Evolutionary conservation across 331 rosid species (phyloP), one percentile per base, ranked within the genome.

Genomic region (Dryas integrifolia): DNA sequence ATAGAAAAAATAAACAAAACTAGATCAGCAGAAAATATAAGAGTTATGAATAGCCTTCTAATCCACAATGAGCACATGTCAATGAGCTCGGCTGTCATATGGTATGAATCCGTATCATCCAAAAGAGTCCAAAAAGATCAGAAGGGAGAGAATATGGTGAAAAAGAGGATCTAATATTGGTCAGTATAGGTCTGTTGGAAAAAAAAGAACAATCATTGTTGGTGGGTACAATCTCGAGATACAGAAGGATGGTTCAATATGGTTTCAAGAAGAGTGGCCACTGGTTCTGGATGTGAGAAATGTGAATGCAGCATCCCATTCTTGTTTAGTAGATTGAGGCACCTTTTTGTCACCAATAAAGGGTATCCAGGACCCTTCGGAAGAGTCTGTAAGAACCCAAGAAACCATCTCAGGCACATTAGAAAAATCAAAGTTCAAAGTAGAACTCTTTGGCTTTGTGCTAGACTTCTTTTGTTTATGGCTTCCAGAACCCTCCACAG

Each of bases 381-480:
- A 24, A 58, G 68, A 63, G 65, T 72, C 88, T 24, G 86, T 53
- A 65, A 86, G 85, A 82, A 84, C 85, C 91, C 91, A 86, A 59
- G 74, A 74, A 1, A 86, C 91, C 70, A 79, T 84, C 58, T 78
- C 85, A 0, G 91, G 88, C 52, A 77, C 91, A 50, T 77, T 67
- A 18, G 8, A 24, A 69, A 72, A 84, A 71, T 86, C 82, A 41
- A 84, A 84, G 77, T 84, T 80, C 49, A 63, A 26, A 53, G 53
- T 76, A 24, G 80, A 44, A 40, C 43, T 66, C 67, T 80, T 82
- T 6, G 66, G 40, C 39, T 39, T 77, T 30, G 58, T 51, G 49
- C 35, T 60, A 52, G 86, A 72, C 69, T 76, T 83, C 78, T 64
- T 79, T 74, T 45, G 73, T 63, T 72, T 86, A 30, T 83, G 74